Evolutionary conservation across 108 stramenopile genomes (phyloP), one percentile per base, ranked within the genome.

Genomic region (Conticribra guillardii): DNA sequence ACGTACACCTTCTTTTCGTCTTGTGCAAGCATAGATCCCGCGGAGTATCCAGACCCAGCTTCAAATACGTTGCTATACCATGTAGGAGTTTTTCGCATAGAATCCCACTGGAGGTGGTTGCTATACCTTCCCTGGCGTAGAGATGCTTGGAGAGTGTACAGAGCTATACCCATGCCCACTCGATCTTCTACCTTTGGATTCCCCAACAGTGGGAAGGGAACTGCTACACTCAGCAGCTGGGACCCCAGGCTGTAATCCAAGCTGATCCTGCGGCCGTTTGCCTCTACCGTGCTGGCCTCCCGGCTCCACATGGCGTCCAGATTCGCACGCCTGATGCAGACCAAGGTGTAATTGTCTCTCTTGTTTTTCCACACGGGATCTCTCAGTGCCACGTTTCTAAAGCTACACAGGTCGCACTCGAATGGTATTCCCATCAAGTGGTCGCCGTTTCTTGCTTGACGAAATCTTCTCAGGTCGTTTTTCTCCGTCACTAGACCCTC

Each of bases 361-460:
- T 31, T 49, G 21, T n/a, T 17, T 4, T n/a, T 14, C 8, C 30
- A 30, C 11, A 56, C 14, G 19, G 73, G 80, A n/a, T 75, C 54
- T 4, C 71, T 4, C 16, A 54, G 16, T 2, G 27, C 27, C 1
- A 85, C 28, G 26, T 86, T 86, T 0, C 66, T 14, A 41, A 82
- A 89, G 23, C 67, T 68, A 57, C 88, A 89, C 0, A 79, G 41
- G 29, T 82, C 78, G 45, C 85, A 89, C 55, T 86, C 74, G 54
- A 89, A 89, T 0, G 67, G 54, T 2, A 55, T 33, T 1, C 32
- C 30, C 69, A 76, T 76, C 22, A 86, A 30, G 34, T 79, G 58
- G 28, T 85, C 85, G 0, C 83, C 85, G 0, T 41, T n/a, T 33
- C 71, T 29, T 16, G 27, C 69, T 49, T 19, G 17, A 44, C 28